A percentile compares a stretch with the other conserved stretches of the same genome.
phyloP scores from a whole-genome alignment of 1,284 basidiomycete species.

The Ustilago shanxiensis region DNA sequence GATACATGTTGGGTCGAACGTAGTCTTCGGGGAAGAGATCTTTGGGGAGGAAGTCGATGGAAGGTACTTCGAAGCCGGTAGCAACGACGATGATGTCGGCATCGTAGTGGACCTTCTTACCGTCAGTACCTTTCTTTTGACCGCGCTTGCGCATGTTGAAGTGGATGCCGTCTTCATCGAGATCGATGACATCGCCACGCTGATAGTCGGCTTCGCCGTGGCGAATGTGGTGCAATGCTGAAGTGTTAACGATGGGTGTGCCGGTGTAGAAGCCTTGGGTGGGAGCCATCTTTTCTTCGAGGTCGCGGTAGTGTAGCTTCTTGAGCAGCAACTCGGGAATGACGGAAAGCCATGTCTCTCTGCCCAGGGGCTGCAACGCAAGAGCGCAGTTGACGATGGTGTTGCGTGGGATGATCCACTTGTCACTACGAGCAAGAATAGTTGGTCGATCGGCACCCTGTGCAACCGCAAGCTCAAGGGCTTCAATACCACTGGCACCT shows the following conservation, averaged over 20 bases:
- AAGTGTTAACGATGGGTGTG: constrained; percentile 75
- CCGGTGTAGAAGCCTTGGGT: constrained; percentile 62
- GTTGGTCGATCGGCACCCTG: constrained; percentile 73
- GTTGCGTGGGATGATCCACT: constrained; percentile 70
- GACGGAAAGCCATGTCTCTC: constrained; percentile 64
- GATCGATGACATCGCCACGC: constrained; percentile 74
- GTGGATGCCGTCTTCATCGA: constrained; percentile 73
- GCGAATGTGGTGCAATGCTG: constrained; percentile 75
- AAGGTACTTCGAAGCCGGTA: constrained; percentile 76
- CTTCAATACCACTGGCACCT: constrained; percentile 77
- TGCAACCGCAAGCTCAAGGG: constrained; percentile 73
- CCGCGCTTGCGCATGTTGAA: constrained; percentile 69
- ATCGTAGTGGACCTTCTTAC: constrained; percentile 70
- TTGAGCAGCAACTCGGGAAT: constrained; percentile 75
- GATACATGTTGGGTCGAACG: constrained; percentile 74
- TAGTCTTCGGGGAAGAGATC: constrained; percentile 78
- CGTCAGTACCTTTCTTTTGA: constrained; percentile 68
- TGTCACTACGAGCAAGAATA: constrained; percentile 73
- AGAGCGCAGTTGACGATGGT: constrained; percentile 75
- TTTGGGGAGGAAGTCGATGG: constrained; percentile 75
- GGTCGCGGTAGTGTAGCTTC: constrained; percentile 75
- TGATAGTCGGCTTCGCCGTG: constrained; percentile 74
- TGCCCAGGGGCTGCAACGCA: constrained; percentile 76
- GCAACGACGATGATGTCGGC: constrained; percentile 77
- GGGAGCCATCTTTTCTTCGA: constrained; percentile 71